Evolutionary conservation across 495 filamentous ascomycete genomes (phyloP), one percentile per base, ranked within the genome.

Genomic region (Hyaloscypha bicolor): DNA sequence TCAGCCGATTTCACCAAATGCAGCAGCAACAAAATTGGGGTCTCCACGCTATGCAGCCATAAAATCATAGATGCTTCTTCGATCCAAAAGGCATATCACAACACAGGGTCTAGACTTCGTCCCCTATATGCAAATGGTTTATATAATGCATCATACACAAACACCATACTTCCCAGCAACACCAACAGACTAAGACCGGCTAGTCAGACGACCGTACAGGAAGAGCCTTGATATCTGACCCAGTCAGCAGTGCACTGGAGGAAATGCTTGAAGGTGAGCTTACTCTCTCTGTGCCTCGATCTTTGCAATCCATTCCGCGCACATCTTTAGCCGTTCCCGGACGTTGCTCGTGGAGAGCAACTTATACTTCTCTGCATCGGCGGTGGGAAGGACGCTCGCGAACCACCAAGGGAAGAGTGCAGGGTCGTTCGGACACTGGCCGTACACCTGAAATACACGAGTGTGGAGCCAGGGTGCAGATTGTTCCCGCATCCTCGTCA

Each of bases 381-480:
- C 82, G 37, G 94, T 86, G 19, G 92, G 93, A 11, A 96, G 73
- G 59, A 96, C 86, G 70, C 85, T 90, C 19, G 92, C 93, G 68
- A 97, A 90, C 94, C 94, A 97, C 82, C 92, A 97, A 0, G 93
- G 91, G 71, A 97, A 95, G 14, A 85, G 73, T 1, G 87, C 87
- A 2, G 92, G 87, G 75, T 97, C 92, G 8, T 83, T 80, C 0
- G 93, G 93, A 19, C 86, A 88, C 45, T 87, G 83, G 9, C 93
- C 93, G 72, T 94, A 95, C n/a, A 88, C 88, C 14, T 85, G 73
- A 55, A 93, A 76, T 2, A 93, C 87, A 6, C 87, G 85, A 29
- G 85, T 80, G 45, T 89, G 85, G 4, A 96, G 81, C 93, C 93
- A 96, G 0, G 85, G 81, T 8, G 89, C 89, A 51, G 86, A 89